phyloP scores from a whole-genome alignment of 2,329 filamentous ascomycete species.

The Pseudogymnoascus sp. region DNA sequence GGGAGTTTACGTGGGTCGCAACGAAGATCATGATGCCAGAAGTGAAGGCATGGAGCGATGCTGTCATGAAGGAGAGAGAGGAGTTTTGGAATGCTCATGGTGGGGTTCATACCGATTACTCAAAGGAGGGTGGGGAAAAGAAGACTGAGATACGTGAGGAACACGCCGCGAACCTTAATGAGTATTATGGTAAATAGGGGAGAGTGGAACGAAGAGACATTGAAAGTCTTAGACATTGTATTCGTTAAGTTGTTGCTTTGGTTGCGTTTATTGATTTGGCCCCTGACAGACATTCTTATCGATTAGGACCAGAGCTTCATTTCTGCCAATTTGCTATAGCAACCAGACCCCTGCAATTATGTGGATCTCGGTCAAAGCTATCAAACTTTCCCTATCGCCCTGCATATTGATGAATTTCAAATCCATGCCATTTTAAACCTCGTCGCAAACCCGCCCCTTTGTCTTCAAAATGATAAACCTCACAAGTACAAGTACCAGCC shows the following conservation, averaged over 20 bases:
- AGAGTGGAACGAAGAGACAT: not conserved
- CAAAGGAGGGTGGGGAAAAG: constrained; percentile 13
- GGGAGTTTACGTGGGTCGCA: constrained; percentile 79
- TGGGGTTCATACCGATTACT: constrained; percentile 12
- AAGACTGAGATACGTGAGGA: constrained; percentile 18
- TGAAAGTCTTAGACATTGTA: not conserved
- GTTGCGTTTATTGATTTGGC: not conserved
- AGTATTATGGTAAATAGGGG: constrained; percentile 13
- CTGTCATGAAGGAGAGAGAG: constrained; percentile 67
- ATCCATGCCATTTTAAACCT: constrained; percentile 8
- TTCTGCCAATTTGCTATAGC: constrained; percentile 1
- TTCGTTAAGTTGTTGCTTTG: not conserved
- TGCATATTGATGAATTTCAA: constrained; percentile 10
- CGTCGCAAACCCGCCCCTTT: constrained; percentile 3
- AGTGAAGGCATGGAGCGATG: constrained; percentile 68
- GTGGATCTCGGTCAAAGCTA: constrained; percentile 2
- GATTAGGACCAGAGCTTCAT: not conserved
- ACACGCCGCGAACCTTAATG: not conserved
- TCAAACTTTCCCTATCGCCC: constrained; percentile 9
- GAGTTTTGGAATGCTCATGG: constrained; percentile 55
- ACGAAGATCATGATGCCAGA: constrained; percentile 65
- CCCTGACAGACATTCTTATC: not conserved
- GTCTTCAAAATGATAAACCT: not conserved
- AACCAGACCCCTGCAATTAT: constrained; percentile 7
- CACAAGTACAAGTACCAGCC: not conserved